Percentiles rank a stretch among this genome's conserved stretches.
These are phyloP conservation scores for Amanita thiersii DNA, from an alignment of 768 basidiomycete species.

Conservation along the genomic window DNA sequence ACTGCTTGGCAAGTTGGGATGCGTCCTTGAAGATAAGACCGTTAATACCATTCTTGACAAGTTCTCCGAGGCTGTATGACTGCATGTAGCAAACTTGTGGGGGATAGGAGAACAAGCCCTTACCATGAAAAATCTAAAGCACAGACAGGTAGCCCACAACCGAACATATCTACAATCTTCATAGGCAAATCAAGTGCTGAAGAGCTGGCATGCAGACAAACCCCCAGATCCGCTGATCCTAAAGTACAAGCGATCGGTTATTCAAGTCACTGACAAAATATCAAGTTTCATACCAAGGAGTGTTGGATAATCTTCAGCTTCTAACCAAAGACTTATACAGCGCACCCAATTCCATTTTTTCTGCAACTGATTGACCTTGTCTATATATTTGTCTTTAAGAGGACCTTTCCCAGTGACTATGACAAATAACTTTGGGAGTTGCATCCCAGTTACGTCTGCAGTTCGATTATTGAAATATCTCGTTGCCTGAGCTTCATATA, in stretches of 20 bases:
- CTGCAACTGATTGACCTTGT: conserved; percentile 50
- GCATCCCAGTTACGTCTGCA: conserved; percentile 10
- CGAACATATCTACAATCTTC: conserved; percentile 99
- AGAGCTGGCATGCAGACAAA: conserved; percentile 86
- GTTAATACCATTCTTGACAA: conserved; percentile 79
- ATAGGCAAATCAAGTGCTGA: conserved; percentile 92
- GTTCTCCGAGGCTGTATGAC: conserved; percentile 62
- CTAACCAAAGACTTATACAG: conserved; percentile 81
- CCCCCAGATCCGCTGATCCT: conserved; percentile 90
- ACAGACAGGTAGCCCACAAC: conserved; percentile 89
- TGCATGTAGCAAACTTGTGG: not conserved
- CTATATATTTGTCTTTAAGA: conserved; percentile 66
- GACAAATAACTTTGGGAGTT: conserved; percentile 70
- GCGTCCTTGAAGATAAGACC: conserved; percentile 72
- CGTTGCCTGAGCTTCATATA: conserved; percentile 58
- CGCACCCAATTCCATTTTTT: conserved; percentile 69
- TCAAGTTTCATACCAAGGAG: conserved; percentile 51
- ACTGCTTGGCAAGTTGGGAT: conserved; percentile 57
- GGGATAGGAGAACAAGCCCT: too few relatives aligned
- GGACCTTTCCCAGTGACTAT: conserved; percentile 91
- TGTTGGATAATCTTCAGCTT: conserved; percentile 82
- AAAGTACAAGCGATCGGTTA: not conserved
- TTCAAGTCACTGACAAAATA: not conserved
- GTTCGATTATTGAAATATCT: conserved; percentile 11
- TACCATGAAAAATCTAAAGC: conserved; percentile 84